Percentiles rank a stretch among this genome's conserved stretches.
Evolutionary conservation across 2,329 filamentous ascomycete genomes (phyloP).

Genomic region (Lachnellula willkommii): DNA sequence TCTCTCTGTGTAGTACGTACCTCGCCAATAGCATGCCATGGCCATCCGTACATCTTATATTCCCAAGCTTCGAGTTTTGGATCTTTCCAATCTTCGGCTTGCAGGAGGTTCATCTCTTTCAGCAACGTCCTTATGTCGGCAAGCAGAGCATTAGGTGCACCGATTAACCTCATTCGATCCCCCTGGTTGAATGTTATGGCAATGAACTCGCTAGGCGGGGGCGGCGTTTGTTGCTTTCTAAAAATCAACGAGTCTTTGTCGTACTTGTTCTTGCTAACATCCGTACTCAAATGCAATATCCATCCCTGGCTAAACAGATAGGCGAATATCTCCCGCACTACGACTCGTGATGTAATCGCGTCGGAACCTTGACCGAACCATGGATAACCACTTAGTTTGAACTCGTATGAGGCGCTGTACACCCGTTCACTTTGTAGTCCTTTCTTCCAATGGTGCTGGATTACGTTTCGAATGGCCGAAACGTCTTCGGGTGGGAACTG

Average conservation of each 20-base stretch:
- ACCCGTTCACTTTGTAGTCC: slow-evolving; percentile 31
- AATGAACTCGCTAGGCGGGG: slow-evolving; percentile 35
- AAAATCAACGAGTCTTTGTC: slow-evolving; percentile 37
- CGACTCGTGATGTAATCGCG: slow-evolving; percentile 28
- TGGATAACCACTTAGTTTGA: slow-evolving; percentile 35
- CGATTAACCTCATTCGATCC: slow-evolving; percentile 33
- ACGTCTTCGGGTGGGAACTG: slow-evolving; percentile 31
- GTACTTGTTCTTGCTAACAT: slow-evolving; percentile 30
- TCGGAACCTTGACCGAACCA: slow-evolving; percentile 30
- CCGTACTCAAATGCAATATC: slow-evolving; percentile 34
- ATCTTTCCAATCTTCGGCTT: slow-evolving; percentile 25
- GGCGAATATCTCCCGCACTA: slow-evolving; percentile 32
- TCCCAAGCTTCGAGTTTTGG: slow-evolving; percentile 20
- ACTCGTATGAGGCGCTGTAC: slow-evolving; percentile 34
- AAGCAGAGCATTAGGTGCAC: slow-evolving; percentile 23
- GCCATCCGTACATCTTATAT: slow-evolving; percentile 33
- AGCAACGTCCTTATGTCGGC: slow-evolving; percentile 18
- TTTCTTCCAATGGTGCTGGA: slow-evolving; percentile 26
- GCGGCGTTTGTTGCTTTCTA: slow-evolving; percentile 32
- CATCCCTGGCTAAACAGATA: slow-evolving; percentile 34
- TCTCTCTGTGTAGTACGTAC: not conserved
- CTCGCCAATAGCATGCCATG: slow-evolving; percentile 31
- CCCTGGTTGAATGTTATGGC: slow-evolving; percentile 32
- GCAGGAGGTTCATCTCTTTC: slow-evolving; percentile 10
- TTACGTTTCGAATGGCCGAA: slow-evolving; percentile 23